phyloP scores from a whole-genome alignment of 192 early-diverging fungal genomes.

The Lobulomyces angularis region DNA sequence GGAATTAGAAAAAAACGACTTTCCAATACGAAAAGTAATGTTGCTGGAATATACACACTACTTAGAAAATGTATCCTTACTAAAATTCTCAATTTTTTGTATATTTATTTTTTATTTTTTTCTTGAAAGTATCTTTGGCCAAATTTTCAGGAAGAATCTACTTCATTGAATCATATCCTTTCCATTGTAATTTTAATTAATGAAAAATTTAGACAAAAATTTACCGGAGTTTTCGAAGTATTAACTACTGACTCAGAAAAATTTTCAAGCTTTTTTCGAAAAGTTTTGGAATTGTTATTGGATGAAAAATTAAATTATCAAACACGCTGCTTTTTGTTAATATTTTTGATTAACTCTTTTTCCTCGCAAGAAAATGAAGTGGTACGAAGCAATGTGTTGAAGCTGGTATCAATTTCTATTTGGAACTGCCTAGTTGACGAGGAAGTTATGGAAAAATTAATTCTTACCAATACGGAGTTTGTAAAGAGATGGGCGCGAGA shows the following conservation, averaged over 20 bases:
- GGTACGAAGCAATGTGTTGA: constrained; percentile 69
- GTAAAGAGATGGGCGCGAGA: constrained; percentile 17
- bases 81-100: not conserved
- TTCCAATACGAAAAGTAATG: constrained; percentile 45
- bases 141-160: constrained; percentile 24
- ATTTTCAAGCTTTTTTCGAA: constrained; percentile 46
- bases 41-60: constrained; percentile 68
- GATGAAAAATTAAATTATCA: constrained; percentile 16
- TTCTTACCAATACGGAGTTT: constrained; percentile 2
- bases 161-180: constrained; percentile 42
- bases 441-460: constrained; percentile 50
- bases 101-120: not conserved
- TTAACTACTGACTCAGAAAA: constrained; percentile 11
- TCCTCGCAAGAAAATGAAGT: constrained; percentile 63
- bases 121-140: constrained; percentile 66
- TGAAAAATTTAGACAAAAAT: constrained; percentile 73
- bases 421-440: constrained; percentile 58
- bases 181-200: constrained; percentile 80
- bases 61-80: constrained; percentile 27
- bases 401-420: constrained; percentile 55
- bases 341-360: constrained; percentile 76
- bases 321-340: constrained; percentile 38
- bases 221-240: constrained; percentile 18
- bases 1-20: constrained; percentile 36
- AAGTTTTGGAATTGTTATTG: constrained; percentile 34